A percentile compares a stretch with the other conserved stretches of the same genome.
These are phyloP conservation scores for Nothophaeocryptopus gaeumannii DNA, from an alignment of 2,329 filamentous ascomycete species.

Conservation along the genomic window DNA sequence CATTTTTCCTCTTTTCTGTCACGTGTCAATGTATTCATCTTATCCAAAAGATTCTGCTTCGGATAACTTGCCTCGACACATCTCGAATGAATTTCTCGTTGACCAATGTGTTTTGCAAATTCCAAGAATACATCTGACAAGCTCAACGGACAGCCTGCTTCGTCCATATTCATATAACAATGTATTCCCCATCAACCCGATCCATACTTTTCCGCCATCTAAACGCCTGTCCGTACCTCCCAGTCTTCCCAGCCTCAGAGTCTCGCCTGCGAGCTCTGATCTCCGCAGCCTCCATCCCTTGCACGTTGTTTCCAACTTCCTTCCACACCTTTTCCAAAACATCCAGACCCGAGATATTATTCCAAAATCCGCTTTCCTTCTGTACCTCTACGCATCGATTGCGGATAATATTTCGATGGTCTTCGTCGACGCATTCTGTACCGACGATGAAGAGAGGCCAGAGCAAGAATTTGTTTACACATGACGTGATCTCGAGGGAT, in stretches of 20 bases:
- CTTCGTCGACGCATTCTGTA: constrained; percentile 79
- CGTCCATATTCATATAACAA: constrained; percentile 43
- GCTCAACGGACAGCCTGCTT: not conserved
- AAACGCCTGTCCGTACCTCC: constrained; percentile 41
- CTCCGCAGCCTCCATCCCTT: constrained; percentile 27
- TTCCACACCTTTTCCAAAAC: constrained; percentile 82
- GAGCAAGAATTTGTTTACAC: constrained; percentile 81
- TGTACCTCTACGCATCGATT: constrained; percentile 82
- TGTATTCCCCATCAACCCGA: constrained; percentile 51
- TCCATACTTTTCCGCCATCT: constrained; percentile 53
- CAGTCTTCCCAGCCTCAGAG: constrained; percentile 24
- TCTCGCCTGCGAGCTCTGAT: constrained; percentile 29
- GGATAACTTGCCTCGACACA: too few relatives aligned
- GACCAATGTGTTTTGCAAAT: not conserved
- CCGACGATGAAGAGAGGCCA: constrained; percentile 92
- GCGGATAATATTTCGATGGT: constrained; percentile 75
- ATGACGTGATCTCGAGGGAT: constrained; percentile 67
- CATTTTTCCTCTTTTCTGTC: too few relatives aligned
- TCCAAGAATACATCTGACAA: not conserved
- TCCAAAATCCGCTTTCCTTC: constrained; percentile 85
- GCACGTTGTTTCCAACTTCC: constrained; percentile 28
- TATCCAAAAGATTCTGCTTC: too few relatives aligned
- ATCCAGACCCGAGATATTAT: constrained; percentile 82
- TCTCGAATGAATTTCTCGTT: not conserved
- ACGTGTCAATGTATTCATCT: too few relatives aligned